These are phyloP conservation scores for Mytilinidion resinicola DNA, from an alignment of 495 filamentous ascomycete genomes.

Conservation along the genomic window DNA sequence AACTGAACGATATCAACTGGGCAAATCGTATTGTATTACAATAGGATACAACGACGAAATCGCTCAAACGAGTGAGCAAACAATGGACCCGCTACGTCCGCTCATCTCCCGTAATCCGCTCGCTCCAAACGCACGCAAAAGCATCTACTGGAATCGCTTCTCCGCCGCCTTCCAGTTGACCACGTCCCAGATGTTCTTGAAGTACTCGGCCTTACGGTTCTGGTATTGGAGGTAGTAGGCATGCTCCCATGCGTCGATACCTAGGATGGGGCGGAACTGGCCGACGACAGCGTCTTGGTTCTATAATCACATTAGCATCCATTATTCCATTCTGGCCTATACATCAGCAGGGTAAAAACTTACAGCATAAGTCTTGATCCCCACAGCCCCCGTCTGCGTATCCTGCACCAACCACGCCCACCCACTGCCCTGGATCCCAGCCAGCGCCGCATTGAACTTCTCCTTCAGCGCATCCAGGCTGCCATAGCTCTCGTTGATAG, in stretches of 20 bases:
- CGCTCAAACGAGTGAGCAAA: no score
- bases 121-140: neutral
- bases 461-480: slow-evolving; percentile 66
- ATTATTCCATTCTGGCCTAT: neutral
- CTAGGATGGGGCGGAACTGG: slow-evolving; percentile 77
- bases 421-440: slow-evolving; percentile 86
- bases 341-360: slow-evolving; percentile 21
- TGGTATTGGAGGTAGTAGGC: slow-evolving; percentile 88
- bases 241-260: slow-evolving; percentile 98
- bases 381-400: slow-evolving; percentile 63
- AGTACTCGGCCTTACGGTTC: slow-evolving; percentile 99
- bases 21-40: no score
- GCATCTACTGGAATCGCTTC: slow-evolving; percentile 59
- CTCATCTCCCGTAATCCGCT: neutral
- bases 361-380: slow-evolving; percentile 70
- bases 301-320: slow-evolving; percentile 28
- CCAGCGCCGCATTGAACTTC: slow-evolving; percentile 70
- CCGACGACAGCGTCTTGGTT: slow-evolving; percentile 93
- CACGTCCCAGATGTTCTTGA: slow-evolving; percentile 93
- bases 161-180: slow-evolving; percentile 96
- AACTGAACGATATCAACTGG: no score
- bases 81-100: no score
- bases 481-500: slow-evolving; percentile 73
- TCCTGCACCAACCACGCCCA: slow-evolving; percentile 95
- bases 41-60: no score